phyloP scores from a whole-genome alignment of 1,139 yeast species.

The Yamadazyma songkhlaensis region DNA sequence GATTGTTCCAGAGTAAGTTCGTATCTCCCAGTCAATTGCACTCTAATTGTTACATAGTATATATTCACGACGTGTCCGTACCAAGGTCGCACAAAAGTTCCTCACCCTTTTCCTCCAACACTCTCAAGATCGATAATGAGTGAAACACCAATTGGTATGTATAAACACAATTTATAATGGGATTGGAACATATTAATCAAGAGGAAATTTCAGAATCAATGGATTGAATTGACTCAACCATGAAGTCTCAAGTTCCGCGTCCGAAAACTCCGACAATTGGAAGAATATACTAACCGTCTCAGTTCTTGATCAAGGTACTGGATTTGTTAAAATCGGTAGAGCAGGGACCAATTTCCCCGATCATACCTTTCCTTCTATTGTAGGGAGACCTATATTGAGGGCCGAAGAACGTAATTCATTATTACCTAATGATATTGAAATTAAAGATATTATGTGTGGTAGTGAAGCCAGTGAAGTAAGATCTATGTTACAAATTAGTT shows the following conservation, averaged over 20 bases:
- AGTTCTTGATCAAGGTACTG: slow-evolving; percentile 99
- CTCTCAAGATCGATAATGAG: slow-evolving; percentile 22
- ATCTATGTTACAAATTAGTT: slow-evolving; percentile 83
- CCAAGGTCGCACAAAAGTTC: not conserved
- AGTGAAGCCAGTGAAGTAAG: slow-evolving; percentile 91
- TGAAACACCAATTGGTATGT: slow-evolving; percentile 59
- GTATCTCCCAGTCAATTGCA: not conserved
- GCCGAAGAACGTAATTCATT: slow-evolving; percentile 83
- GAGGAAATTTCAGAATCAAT: too few relatives aligned
- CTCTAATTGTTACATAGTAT: not conserved
- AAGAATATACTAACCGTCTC: too few relatives aligned
- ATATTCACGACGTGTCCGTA: not conserved
- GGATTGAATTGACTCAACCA: not conserved
- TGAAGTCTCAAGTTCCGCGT: too few relatives aligned
- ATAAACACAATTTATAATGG: not conserved
- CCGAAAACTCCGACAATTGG: too few relatives aligned
- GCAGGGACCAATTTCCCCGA: slow-evolving; percentile 98
- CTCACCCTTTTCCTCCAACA: slow-evolving; percentile 3
- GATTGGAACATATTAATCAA: not conserved
- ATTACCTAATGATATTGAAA: slow-evolving; percentile 58
- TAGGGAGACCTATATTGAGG: slow-evolving; percentile 94
- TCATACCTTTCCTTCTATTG: slow-evolving; percentile 96
- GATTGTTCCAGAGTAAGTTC: not conserved
- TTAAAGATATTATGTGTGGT: slow-evolving; percentile 96
- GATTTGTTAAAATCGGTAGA: slow-evolving; percentile 91